Base-by-base conservation (phyloP, 1,284 basidiomycete genomes). In the Puccinia hordei region DNA sequence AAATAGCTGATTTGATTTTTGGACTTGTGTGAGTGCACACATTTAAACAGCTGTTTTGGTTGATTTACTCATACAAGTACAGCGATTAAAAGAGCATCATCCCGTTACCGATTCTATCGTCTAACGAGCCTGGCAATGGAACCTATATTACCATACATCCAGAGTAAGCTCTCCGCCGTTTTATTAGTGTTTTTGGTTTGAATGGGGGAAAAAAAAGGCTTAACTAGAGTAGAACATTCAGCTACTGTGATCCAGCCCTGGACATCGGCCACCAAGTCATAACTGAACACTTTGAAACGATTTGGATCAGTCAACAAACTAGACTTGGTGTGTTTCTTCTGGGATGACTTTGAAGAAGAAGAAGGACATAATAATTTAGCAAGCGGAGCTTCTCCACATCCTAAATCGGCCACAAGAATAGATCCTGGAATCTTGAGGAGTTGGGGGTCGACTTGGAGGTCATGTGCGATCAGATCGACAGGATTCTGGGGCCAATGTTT, bases 361-460 rank as follows among this genome's bases (percentile, higher is more conserved):
- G 19, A 27, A 0, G 57, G 33, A 13, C 33, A 82, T 19, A 85
- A 59, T 53, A 82, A 82, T 61, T 83, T 90, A 0, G 95, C 95
- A 30, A 99, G 88, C 1, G 92, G 90, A 15, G 94, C 97, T 84
- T 98, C 95, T 17, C 97, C 97, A 83, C 95, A 98, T 9, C 97
- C 97, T 30, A 99, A 88, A 86, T 99, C 97, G 30, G 90, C 94
- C 68, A 99, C 90, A 81, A 98, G 87, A 0, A 91, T 91, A 2
- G 83, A 83, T 78, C 88, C 89, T 24, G 87, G 15, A 13, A 55
- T n/a, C 41, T 17, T 61, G 35, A 15, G 38, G 33, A 46, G 24
- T 3, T 63, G 17, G 19, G 30, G 24, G 61, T 35, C 61, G 1
- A 35, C 12, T 55, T 80, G 46, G 63, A 57, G 63, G 71, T 81